Conservation (phyloP, 768 basidiomycete species). For the Trametopsis cervina region DNA sequence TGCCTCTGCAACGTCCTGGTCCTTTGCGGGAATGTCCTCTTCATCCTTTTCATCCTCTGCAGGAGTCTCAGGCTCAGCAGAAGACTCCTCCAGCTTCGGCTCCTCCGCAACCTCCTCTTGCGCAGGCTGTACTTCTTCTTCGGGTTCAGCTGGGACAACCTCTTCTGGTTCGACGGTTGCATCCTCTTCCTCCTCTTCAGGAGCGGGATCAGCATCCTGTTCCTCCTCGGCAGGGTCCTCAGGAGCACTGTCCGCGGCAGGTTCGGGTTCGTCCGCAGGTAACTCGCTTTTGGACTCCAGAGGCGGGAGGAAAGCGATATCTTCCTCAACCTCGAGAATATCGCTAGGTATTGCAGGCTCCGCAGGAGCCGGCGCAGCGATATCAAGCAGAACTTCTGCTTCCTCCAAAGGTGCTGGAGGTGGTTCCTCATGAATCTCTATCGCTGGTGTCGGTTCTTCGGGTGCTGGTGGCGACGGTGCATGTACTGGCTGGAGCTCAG, state of each 20-base stretch:
- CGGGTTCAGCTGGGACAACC: not conserved
- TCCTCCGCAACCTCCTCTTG: not conserved
- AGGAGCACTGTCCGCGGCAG: not conserved
- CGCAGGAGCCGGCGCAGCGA: not conserved
- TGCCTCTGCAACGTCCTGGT: not conserved
- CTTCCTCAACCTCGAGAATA: not conserved
- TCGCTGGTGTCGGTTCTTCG: not conserved
- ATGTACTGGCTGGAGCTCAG: not conserved
- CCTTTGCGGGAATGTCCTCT: not conserved
- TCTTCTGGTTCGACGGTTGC: not conserved
- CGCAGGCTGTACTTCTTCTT: slow-evolving; percentile 1
- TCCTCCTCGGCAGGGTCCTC: not conserved
- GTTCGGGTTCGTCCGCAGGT: not conserved
- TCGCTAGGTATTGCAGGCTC: not conserved
- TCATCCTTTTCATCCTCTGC: not conserved
- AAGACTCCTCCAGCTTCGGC: not conserved
- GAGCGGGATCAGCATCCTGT: not conserved
- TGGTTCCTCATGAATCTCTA: not conserved
- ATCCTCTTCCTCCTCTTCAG: not conserved
- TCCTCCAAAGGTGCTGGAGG: not conserved
- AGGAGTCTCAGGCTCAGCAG: not conserved
- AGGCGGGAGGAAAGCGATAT: not conserved
- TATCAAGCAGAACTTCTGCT: not conserved
- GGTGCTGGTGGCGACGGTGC: not conserved
- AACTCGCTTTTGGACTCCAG: not conserved